Base-by-base conservation (phyloP, 2,329 filamentous ascomycete species). In the Ramularia collo-cygni region DNA sequence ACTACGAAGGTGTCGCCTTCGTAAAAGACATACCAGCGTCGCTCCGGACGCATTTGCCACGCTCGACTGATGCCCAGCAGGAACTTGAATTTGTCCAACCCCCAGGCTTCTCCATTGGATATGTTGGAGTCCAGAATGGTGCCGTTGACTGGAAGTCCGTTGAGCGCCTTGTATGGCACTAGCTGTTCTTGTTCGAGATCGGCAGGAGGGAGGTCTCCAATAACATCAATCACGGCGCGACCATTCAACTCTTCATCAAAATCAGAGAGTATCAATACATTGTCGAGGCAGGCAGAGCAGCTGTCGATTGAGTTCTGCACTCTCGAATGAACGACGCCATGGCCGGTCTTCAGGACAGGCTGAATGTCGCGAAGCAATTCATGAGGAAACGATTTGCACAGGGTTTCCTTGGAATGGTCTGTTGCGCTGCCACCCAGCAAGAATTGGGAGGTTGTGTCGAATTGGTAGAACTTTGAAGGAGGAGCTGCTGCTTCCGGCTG, bases 71-170 rank as follows among this genome's bases (percentile, higher is more conserved):
- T 60, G 59, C 69, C 68, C 15, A 71, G 67, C 24, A 75, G 51
- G 44, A 75, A 75, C 49, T 75, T 75, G 62, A 67, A 74, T 48
- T 70, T 70, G 59, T 75, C 72, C 14, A 72, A 61, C 19, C 54
- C 60, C 71, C 71, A 74, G 3, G 69, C 71, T 58, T 62, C 43
- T 8, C 46, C 18, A 4, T 26, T 34, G 2, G 33, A 31, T 9
- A 31, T 27, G 12, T 32, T 28, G 5, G 31, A 29, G 4, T 36
- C 15, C 6, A 35, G 27, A 6, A 54, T 42, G 1, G 44, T 47
- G 15, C 47, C 49, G 24, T 51, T 50, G 7, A 26, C 30, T 3
- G 47, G 44, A 4, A 46, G 26, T 17, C 40, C 46, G 19, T 50
- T 47, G 10, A 47, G 15, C 2, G 35, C 37, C n/a, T 42, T 39